phyloP scores from a whole-genome alignment of 345 rosid genomes.

The Excoecaria cochinchinensis region DNA sequence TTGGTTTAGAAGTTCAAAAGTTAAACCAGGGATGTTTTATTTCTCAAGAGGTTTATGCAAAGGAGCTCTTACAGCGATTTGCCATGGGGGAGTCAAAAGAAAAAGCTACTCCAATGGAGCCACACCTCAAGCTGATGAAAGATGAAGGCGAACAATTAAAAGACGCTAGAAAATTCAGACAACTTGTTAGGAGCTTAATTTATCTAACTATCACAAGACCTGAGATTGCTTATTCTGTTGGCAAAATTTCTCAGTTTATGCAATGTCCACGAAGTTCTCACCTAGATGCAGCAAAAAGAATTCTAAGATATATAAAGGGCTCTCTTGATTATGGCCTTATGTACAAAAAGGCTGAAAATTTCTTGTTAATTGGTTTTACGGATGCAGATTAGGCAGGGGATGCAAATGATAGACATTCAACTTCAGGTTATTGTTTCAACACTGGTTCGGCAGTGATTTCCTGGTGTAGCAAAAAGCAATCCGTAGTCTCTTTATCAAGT shows the following conservation, averaged over 20 bases:
- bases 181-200: no score
- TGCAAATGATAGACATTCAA: background rate
- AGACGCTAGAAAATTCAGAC: no score
- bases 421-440: background rate
- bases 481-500: no score
- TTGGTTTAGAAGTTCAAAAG: constrained; percentile 10
- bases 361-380: background rate
- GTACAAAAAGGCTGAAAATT: background rate
- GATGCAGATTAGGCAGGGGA: background rate
- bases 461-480: no score
- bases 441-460: no score
- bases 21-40: background rate
- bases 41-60: background rate
- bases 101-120: background rate
- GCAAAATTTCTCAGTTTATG: no score
- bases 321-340: background rate
- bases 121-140: no score
- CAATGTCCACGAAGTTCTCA: no score
- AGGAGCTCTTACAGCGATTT: background rate
- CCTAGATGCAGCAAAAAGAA: no score
- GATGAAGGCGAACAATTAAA: no score
- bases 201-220: no score
- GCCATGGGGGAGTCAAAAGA: background rate
- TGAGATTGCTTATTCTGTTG: no score
- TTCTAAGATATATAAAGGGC: background rate